Evolutionary conservation across 192 early-diverging fungal genomes (phyloP), one percentile per base, ranked within the genome.

Genomic region (Podila epigama): DNA sequence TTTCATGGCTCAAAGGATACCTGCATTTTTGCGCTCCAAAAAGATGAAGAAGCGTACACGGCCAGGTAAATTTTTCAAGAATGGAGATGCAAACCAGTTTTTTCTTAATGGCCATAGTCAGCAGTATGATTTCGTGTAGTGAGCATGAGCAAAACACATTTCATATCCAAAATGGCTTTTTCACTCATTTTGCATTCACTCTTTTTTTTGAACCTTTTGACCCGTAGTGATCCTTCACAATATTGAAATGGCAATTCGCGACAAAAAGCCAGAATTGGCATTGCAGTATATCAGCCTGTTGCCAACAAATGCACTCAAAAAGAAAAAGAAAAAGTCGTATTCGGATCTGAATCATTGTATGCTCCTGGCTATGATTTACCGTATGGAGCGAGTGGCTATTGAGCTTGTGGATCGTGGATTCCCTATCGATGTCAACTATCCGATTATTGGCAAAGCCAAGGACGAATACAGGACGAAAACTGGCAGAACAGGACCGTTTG

Each of bases 321-420:
- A 82, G 69, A 82, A 82, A 44, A 82, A 82, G 55, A 82, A 82
- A 53, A 82, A 82, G 37, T 62, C 67, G 12, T 65, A 67, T 20
- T 57, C 54, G 29, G 75, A 72, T 20, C 62, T 72, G 6, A 82
- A 82, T 42, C 68, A 72, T 29, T 67, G 69, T 28, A 79, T 82
- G 75, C 61, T 82, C n/a, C 41, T 82, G 39, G 81, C 81, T 5
- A 82, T 82, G 75, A 64, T 78, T 28, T 68, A 73, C 59, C 66
- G 81, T 39, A 69, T 82, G 65, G 81, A 82, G 25, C 73, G 71
- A 32, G 69, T 82, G 12, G 75, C 81, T 4, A 70, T 82, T 29
- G 69, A 77, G 22, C 51, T 82, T 18, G 75, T 73, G 28, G 81
- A 82, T 16, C 60, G 81, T 18, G 81, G 81, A 32, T 72, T 82